Percentiles rank a stretch among this genome's conserved stretches.
Conservation (phyloP, 169 alveolate genomes). For the Babesia ovata region DNA sequence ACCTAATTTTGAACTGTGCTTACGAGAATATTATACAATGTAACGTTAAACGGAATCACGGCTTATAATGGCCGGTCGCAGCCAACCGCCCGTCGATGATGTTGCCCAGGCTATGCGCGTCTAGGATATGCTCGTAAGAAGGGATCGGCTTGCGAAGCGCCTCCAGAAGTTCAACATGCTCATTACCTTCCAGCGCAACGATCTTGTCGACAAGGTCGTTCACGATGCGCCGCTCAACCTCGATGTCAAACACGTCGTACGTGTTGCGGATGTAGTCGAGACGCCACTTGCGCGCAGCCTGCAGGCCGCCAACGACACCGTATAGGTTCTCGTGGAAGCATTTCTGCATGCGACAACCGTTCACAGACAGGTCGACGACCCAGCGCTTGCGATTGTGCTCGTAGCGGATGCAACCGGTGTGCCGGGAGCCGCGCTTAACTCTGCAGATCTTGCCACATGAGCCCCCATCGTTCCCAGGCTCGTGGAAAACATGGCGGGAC, state of each 20-base stretch:
- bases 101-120: conserved; percentile 7
- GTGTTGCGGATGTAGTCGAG: conserved; percentile 37
- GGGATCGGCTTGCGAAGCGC: conserved; percentile 42
- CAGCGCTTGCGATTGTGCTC: conserved; percentile 65
- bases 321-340: conserved; percentile 68
- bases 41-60: background rate
- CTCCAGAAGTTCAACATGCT: conserved; percentile 25
- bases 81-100: conserved; percentile 41
- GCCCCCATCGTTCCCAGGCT: background rate
- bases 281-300: conserved; percentile 67
- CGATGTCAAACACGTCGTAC: conserved; percentile 9
- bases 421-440: conserved; percentile 23
- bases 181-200: conserved; percentile 10
- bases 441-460: background rate
- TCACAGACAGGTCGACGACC: conserved; percentile 65
- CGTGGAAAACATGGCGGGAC: background rate
- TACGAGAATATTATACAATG: too few species aligned
- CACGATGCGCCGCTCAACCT: conserved; percentile 41
- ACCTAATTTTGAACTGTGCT: too few species aligned
- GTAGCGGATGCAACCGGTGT: conserved; percentile 69
- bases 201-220: conserved; percentile 66
- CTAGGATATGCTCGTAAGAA: conserved; percentile 35
- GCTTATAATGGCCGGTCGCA: background rate
- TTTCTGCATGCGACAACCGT: conserved; percentile 65
- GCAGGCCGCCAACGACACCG: conserved; percentile 66